Conservation (phyloP, 108 stramenopile genomes). For the Skeletonema tropicum region DNA sequence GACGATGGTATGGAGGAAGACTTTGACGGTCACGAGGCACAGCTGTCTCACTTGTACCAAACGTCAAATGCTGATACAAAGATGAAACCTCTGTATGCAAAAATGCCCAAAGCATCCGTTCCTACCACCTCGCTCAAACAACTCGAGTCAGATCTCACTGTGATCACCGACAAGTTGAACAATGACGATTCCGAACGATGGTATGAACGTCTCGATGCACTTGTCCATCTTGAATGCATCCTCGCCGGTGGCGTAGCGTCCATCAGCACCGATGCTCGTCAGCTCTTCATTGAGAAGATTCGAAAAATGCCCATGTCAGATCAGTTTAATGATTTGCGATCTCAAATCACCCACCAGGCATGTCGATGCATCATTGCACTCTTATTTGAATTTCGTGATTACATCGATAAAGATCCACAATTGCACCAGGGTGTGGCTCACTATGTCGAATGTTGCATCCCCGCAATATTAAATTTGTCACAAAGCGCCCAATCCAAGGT, state of each 20-base stretch:
- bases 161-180: slow-evolving; percentile 27
- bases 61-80: neutral
- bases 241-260: slow-evolving; percentile 30
- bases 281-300: slow-evolving; percentile 38
- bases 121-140: slow-evolving; percentile 15
- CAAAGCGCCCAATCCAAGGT: slow-evolving; percentile 36
- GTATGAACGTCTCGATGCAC: slow-evolving; percentile 44
- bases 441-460: slow-evolving; percentile 45
- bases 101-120: slow-evolving; percentile 25
- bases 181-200: slow-evolving; percentile 45
- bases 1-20: slow-evolving; percentile 14
- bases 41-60: neutral
- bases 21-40: slow-evolving; percentile 6
- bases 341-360: slow-evolving; percentile 52
- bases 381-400: slow-evolving; percentile 38
- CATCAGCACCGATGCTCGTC: slow-evolving; percentile 24
- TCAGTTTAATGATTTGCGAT: slow-evolving; percentile 52
- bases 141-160: slow-evolving; percentile 30
- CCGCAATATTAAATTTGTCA: slow-evolving; percentile 35
- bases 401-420: slow-evolving; percentile 19
- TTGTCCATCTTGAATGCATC: slow-evolving; percentile 46
- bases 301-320: slow-evolving; percentile 45
- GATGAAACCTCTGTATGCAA: slow-evolving; percentile 37
- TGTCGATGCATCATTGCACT: slow-evolving; percentile 31
- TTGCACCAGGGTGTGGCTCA: slow-evolving; percentile 21